phyloP scores from a whole-genome alignment of 305 asterid species.

The Coffea humblotiana region DNA sequence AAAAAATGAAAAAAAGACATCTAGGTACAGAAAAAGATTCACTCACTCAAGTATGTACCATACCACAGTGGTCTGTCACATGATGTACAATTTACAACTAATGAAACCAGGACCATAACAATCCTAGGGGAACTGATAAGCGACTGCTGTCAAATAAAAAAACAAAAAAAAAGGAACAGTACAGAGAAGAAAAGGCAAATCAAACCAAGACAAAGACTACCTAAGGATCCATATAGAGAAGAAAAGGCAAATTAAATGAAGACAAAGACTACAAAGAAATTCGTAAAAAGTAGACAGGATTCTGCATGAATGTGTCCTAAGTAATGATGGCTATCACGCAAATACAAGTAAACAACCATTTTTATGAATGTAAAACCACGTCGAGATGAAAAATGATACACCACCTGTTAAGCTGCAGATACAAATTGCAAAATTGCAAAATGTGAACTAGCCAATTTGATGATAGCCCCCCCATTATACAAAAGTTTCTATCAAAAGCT shows the following conservation, averaged over 20 bases:
- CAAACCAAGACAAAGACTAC: neutral
- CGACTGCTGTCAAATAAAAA: neutral
- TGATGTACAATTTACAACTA: neutral
- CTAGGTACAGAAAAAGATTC: neutral
- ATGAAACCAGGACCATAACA: neutral
- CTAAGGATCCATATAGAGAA: neutral
- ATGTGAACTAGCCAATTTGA: neutral
- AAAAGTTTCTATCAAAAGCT: neutral
- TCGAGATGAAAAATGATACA: neutral
- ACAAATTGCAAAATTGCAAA: neutral
- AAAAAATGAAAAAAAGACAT: neutral
- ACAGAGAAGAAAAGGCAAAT: neutral
- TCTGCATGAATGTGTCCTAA: neutral
- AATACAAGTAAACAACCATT: neutral
- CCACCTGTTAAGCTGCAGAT: neutral
- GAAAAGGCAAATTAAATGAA: neutral
- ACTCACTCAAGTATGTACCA: neutral
- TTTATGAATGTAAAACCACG: neutral
- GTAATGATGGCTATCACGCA: neutral
- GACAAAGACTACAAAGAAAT: neutral
- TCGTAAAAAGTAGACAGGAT: neutral
- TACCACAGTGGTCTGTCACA: neutral
- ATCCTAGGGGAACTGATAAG: no score
- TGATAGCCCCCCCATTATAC: neutral
- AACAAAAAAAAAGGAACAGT: neutral